Percentiles rank a stretch among this genome's conserved stretches.
Conservation (phyloP, 805 yeast species). For the Saturnispora sanitii region DNA sequence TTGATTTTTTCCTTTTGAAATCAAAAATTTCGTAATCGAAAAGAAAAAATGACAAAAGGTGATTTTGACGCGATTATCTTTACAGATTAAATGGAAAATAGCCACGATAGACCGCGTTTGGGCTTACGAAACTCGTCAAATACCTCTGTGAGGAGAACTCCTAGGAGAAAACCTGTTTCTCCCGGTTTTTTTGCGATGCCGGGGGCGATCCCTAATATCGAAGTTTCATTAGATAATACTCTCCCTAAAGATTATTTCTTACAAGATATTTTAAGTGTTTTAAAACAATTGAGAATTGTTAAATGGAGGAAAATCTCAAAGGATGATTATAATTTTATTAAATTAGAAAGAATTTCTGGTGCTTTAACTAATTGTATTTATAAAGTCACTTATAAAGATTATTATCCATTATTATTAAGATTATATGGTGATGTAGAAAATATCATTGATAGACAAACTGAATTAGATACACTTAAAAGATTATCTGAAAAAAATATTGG, state of each 20-base stretch:
- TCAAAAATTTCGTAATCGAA: too few species aligned
- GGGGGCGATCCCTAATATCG: conserved; percentile 23
- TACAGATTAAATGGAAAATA: too few species aligned
- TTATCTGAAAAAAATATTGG: conserved; percentile 76
- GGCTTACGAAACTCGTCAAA: too few species aligned
- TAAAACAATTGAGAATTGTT: conserved; percentile 55
- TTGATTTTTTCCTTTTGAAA: too few species aligned
- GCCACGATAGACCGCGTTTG: too few species aligned
- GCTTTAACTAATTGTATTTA: conserved; percentile 90
- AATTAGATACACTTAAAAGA: conserved; percentile 61
- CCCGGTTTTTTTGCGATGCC: background rate
- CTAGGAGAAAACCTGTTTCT: too few species aligned
- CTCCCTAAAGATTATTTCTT: conserved; percentile 80
- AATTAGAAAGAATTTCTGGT: conserved; percentile 67
- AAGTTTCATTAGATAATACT: conserved; percentile 58
- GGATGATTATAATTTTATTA: conserved; percentile 34
- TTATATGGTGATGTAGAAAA: conserved; percentile 84
- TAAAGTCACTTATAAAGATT: conserved; percentile 38
- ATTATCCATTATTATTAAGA: conserved; percentile 60
- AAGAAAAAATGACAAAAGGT: too few species aligned
- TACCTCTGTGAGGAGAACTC: too few species aligned
- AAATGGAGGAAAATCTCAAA: conserved; percentile 63
- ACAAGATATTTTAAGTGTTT: conserved; percentile 60
- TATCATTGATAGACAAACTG: conserved; percentile 78
- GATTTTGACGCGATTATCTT: too few species aligned